Percentiles rank a stretch among this genome's conserved stretches.
Conservation (phyloP, 805 yeast genomes). For the Torulaspora indica region DNA sequence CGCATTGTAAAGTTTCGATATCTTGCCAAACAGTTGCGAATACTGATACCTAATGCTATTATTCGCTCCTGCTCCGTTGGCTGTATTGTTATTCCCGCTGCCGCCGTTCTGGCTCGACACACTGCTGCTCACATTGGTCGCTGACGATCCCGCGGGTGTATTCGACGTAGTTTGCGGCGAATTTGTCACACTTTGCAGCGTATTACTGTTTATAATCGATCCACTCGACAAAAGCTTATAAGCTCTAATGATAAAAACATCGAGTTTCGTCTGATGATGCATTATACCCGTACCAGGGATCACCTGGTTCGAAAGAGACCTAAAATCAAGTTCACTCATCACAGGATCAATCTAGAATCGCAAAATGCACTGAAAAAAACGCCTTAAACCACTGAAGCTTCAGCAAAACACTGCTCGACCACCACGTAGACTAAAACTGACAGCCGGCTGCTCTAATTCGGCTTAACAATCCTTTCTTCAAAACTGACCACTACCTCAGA, state of each 20-base stretch:
- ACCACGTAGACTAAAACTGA: not conserved
- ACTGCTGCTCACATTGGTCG: constrained; percentile 5
- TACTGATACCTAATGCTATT: constrained; percentile 14
- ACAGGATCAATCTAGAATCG: not conserved
- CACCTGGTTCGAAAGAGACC: constrained; percentile 16
- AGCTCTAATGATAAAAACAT: constrained; percentile 25
- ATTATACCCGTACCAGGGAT: constrained; percentile 15
- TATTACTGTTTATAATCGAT: constrained; percentile 18
- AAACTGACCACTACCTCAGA: not conserved
- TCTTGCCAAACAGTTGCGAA: constrained; percentile 23
- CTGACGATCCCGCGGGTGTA: constrained; percentile 21
- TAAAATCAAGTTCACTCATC: constrained; percentile 22
- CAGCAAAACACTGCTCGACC: not conserved
- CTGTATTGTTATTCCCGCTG: constrained; percentile 5
- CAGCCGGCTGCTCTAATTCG: not conserved
- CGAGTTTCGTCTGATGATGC: constrained; percentile 26
- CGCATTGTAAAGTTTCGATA: constrained; percentile 31
- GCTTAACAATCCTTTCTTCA: not conserved
- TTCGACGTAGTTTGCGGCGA: constrained; percentile 28
- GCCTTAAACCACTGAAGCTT: not conserved
- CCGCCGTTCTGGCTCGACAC: constrained; percentile 8
- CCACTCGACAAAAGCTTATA: constrained; percentile 21
- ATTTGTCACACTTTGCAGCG: constrained; percentile 17
- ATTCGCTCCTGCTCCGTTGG: constrained; percentile 4
- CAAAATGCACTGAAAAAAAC: not conserved